Base-by-base conservation (phyloP, 2,329 filamentous ascomycete genomes). In the Colletotrichum sp. region DNA sequence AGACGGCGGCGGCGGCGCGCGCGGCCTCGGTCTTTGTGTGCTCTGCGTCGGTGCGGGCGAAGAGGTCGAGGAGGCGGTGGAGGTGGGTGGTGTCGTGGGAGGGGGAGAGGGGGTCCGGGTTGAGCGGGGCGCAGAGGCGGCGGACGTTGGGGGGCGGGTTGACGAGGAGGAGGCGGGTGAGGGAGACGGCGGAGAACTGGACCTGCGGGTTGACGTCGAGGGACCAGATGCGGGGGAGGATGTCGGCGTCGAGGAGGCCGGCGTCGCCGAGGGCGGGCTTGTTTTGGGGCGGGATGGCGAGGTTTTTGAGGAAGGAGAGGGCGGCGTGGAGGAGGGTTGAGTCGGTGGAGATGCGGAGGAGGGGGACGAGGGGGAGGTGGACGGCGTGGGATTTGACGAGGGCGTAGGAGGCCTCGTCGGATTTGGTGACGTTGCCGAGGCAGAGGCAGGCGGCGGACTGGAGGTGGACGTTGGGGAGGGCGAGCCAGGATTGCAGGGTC, bases 281-380 rank as follows among this genome's bases (percentile, higher is more conserved):
- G 82, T 93, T 93, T 30, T 82, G 80, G 0, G 83, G 72, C 0
- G 91, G 90, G 67, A 93, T 91, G 30, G 92, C 90, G 10, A 93
- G 88, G 80, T 93, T 93, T 82, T 92, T 93, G 75, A 93, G 87
- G 79, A 93, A 92, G 9, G 90, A 89, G 21, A 93, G 85, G 3
- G 86, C 84, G 2, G 90, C 87, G 79, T 93, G 91, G 1, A 92
- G 84, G 18, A 92, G 87, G 76, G 92, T 90, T 1, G 87, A 81
- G 76, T 89, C 86, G 9, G 79, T 81, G 2, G 82, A 79, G 34
- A 85, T 79, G 2, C 80, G 77, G 48, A 87, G 77, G 55, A 88
- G 80, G 10, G 82, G 78, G 63, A 88, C 80, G 3, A 93, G 83
- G 0, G 88, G 86, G 9, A 86, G 79, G 72, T 87, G 85, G 6